Conservation (phyloP, 345 rosid genomes). For the Limnanthes douglasii region DNA sequence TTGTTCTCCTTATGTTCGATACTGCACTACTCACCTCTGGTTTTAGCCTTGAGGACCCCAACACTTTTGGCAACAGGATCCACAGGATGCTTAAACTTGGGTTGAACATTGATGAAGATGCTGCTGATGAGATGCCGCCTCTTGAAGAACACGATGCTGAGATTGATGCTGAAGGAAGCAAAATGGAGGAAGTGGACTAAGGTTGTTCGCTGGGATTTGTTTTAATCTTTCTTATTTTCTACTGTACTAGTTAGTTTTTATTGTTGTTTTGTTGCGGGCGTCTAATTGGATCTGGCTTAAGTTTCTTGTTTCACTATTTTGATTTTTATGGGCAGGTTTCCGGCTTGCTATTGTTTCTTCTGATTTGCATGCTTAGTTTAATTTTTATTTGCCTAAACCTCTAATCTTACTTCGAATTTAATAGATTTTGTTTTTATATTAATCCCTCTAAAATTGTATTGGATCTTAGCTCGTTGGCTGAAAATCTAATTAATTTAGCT, state of each 20-base stretch:
- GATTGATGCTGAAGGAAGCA: constrained; percentile 84
- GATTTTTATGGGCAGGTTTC: too few species aligned
- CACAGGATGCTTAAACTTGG: constrained; percentile 89
- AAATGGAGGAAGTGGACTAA: constrained; percentile 96
- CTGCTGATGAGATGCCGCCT: constrained; percentile 52
- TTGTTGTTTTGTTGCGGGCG: too few species aligned
- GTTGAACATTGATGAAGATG: constrained; percentile 64
- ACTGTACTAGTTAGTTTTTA: neutral
- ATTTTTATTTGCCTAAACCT: too few species aligned
- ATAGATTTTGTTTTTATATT: too few species aligned
- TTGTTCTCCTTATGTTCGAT: constrained; percentile 61
- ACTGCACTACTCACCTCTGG: constrained; percentile 79
- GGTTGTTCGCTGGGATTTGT: neutral
- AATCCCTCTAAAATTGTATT: too few species aligned
- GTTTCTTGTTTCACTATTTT: too few species aligned
- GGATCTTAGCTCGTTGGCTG: too few species aligned
- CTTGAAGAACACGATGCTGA: constrained; percentile 59
- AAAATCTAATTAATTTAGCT: too few species aligned
- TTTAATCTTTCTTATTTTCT: neutral
- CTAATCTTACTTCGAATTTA: too few species aligned
- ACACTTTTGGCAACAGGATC: constrained; percentile 85
- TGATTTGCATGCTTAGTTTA: too few species aligned
- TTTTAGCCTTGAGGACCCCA: constrained; percentile 83
- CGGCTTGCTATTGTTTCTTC: too few species aligned
- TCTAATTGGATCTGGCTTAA: too few species aligned